phyloP scores from a whole-genome alignment of 2,329 filamentous ascomycete species.

The Fusarium sp. region DNA sequence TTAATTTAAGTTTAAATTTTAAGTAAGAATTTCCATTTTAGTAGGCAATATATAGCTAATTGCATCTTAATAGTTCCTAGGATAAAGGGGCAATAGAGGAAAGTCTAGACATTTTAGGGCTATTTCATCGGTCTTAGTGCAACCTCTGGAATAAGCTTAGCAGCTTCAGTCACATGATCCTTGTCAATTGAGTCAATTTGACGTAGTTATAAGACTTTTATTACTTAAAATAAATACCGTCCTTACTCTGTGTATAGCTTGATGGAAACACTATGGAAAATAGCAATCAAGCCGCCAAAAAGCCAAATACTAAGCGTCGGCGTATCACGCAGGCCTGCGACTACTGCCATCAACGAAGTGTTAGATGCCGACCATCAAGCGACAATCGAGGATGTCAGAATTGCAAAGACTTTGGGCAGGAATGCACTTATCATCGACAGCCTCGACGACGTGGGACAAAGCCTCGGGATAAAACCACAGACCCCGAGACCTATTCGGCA shows the following conservation, averaged over 20 bases:
- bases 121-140: too few species aligned
- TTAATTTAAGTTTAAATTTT: too few species aligned
- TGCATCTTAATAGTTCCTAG: too few species aligned
- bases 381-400: not conserved
- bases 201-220: not conserved
- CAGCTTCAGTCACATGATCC: not conserved
- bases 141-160: not conserved
- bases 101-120: too few species aligned
- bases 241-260: not conserved
- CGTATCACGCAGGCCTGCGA: not conserved
- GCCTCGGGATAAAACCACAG: not conserved
- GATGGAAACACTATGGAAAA: not conserved
- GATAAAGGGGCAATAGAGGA: too few species aligned
- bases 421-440: not conserved
- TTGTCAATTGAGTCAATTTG: not conserved
- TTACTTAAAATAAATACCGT: not conserved
- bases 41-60: too few species aligned
- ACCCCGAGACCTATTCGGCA: too few species aligned
- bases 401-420: not conserved
- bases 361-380: not conserved
- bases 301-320: not conserved
- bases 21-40: too few species aligned
- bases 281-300: not conserved
- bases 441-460: not conserved
- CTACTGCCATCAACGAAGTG: constrained; percentile 2